Conservation (phyloP, 2,329 filamentous ascomycete genomes). For the Drechslerella dactyloides region DNA sequence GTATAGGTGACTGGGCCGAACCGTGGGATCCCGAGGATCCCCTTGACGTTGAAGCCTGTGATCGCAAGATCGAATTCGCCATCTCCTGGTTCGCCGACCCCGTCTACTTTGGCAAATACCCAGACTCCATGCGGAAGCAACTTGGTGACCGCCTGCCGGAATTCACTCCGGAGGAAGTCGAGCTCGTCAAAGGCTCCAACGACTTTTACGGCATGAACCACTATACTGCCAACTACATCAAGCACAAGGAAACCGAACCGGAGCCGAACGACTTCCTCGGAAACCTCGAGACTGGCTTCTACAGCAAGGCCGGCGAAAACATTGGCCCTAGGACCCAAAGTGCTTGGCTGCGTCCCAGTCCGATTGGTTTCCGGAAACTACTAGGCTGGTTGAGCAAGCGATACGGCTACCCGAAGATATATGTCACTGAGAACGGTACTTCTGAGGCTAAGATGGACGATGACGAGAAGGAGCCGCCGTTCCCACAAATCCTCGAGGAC, state of each 20-base stretch:
- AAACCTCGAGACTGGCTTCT: slow-evolving; percentile 74
- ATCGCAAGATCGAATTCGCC: slow-evolving; percentile 83
- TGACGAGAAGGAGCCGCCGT: slow-evolving; percentile 76
- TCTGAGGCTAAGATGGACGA: slow-evolving; percentile 66
- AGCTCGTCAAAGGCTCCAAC: slow-evolving; percentile 81
- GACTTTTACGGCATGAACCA: slow-evolving; percentile 96
- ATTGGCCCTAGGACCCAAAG: slow-evolving; percentile 85
- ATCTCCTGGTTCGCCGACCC: slow-evolving; percentile 90
- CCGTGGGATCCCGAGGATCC: slow-evolving; percentile 82
- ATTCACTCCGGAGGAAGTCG: slow-evolving; percentile 74
- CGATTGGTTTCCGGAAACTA: slow-evolving; percentile 77
- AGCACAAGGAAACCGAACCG: slow-evolving; percentile 69
- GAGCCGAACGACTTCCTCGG: slow-evolving; percentile 73
- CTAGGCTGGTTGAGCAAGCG: slow-evolving; percentile 78
- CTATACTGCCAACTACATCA: slow-evolving; percentile 88
- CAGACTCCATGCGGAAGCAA: slow-evolving; percentile 80
- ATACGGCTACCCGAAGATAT: slow-evolving; percentile 78
- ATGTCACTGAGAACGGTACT: slow-evolving; percentile 88
- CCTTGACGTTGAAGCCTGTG: slow-evolving; percentile 74
- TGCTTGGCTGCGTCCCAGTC: slow-evolving; percentile 78
- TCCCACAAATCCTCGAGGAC: slow-evolving; percentile 76
- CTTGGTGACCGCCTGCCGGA: slow-evolving; percentile 77
- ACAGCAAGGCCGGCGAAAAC: slow-evolving; percentile 73
- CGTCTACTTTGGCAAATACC: slow-evolving; percentile 83
- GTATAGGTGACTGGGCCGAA: slow-evolving; percentile 74